Percentiles rank a stretch among this genome's conserved stretches.
Evolutionary conservation across 2,329 filamentous ascomycete species (phyloP).

Genomic region (Aspergillus sp.): DNA sequence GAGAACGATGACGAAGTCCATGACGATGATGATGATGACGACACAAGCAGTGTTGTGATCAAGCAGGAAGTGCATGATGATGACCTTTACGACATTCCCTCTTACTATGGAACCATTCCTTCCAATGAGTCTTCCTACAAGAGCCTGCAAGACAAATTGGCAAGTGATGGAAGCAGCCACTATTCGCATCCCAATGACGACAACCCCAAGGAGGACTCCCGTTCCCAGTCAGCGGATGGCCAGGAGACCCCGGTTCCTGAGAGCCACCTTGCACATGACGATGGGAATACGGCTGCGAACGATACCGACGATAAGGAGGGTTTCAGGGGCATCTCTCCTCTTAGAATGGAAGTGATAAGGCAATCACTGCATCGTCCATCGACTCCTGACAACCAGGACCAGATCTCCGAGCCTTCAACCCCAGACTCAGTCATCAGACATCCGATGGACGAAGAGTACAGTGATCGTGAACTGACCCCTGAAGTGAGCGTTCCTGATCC

Average conservation of each 20-base stretch:
- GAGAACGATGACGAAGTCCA: conserved; percentile 59
- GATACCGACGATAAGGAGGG: background rate
- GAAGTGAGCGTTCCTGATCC: conserved; percentile 72
- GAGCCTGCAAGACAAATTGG: conserved; percentile 28
- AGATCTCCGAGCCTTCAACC: conserved; percentile 64
- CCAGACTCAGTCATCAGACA: conserved; percentile 90
- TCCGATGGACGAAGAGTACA: conserved; percentile 50
- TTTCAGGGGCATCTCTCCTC: conserved; percentile 28
- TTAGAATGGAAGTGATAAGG: conserved; percentile 35
- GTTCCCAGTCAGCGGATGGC: conserved; percentile 28
- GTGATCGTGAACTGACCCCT: conserved; percentile 30
- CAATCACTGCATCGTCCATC: conserved; percentile 41
- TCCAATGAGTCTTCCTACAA: conserved; percentile 32
- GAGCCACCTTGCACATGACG: conserved; percentile 15
- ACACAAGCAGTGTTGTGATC: conserved; percentile 62
- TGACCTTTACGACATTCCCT: conserved; percentile 63
- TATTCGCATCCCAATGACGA: conserved; percentile 50
- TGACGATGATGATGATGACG: conserved; percentile 49
- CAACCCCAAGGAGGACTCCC: conserved; percentile 25
- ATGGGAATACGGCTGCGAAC: no score
- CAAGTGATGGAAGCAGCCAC: conserved; percentile 56
- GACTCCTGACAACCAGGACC: conserved; percentile 56
- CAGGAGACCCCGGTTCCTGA: conserved; percentile 33
- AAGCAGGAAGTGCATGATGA: conserved; percentile 63
- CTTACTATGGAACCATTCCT: conserved; percentile 58